Conservation (phyloP, 441 rosid genomes). For the Syzygium malaccense region DNA sequence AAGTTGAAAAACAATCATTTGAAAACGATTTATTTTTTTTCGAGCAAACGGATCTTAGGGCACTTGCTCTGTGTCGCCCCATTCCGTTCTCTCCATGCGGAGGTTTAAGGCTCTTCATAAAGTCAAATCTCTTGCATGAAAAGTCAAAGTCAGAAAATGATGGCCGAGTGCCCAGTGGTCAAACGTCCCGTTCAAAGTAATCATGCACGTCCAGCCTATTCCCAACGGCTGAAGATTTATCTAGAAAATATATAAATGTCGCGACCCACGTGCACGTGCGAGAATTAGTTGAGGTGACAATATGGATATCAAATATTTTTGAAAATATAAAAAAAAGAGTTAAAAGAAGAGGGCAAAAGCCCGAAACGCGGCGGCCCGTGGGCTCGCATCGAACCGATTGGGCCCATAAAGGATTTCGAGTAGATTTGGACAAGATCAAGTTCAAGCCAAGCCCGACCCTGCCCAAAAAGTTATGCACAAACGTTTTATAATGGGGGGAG, state of each 20-base stretch:
- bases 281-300: neutral
- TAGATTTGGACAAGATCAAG: neutral
- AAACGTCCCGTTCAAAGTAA: neutral
- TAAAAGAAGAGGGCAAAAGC: rapidly evolving
- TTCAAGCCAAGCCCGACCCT: neutral
- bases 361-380: neutral
- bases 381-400: neutral
- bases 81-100: neutral
- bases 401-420: neutral
- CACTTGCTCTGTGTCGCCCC: neutral
- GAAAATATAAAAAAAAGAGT: neutral
- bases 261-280: rapidly evolving
- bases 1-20: too few species aligned
- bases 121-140: neutral
- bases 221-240: neutral
- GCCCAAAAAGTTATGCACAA: too few species aligned
- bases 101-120: neutral
- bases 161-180: neutral
- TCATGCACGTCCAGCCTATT: neutral
- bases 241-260: too few species aligned
- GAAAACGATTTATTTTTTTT: too few species aligned
- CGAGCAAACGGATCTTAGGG: too few species aligned
- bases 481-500: too few species aligned
- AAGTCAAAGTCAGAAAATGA: neutral
- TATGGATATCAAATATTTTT: neutral